Evolutionary conservation across 1,284 basidiomycete species (phyloP), one percentile per base, ranked within the genome.

Genomic region (Irpex lacteus): DNA sequence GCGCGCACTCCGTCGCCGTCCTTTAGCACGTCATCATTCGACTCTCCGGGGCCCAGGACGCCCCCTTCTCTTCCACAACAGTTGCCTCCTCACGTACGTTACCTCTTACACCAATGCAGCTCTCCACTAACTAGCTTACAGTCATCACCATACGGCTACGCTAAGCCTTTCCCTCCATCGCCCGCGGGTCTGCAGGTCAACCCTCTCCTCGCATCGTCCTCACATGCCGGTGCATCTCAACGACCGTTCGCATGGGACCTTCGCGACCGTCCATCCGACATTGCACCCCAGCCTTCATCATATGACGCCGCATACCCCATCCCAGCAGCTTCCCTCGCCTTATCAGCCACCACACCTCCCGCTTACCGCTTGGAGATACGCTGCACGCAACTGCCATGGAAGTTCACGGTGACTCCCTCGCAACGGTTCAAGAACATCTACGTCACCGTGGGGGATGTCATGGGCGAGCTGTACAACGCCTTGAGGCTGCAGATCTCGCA

Each of bases 391-490:
- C 61, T 67, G n/a, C 64, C 66, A 34, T 67, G 52, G 52, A 40
- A 36, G 11, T 55, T 67, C 57, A 40, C 26, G 18, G 61, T 67
- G 32, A 19, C 19, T 15, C 61, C 66, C 1, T 52, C 52, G 11
- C 52, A 49, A 44, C 32, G 47, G 38, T 63, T 55, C 60, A 59
- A 54, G 5, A 62, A 63, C 50, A 19, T 54, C 40, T 66, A 18
- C 62, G 65, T 63, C 52, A 66, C 65, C 21, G 62, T 66, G 53
- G 65, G 65, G 47, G 65, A 66, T 55, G 49, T 66, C 54, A 44
- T 66, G 37, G 32, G 50, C 37, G 61, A 66, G 62, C 40, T 66
- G 32, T 66, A 63, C 61, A 38, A 60, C 21, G 9, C 18, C 11
- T 40, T 66, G 47, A 61, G 65, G 19, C 19, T 44, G 36, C 62